phyloP scores from a whole-genome alignment of 108 stramenopile genomes.

The Ochromonas danica region DNA sequence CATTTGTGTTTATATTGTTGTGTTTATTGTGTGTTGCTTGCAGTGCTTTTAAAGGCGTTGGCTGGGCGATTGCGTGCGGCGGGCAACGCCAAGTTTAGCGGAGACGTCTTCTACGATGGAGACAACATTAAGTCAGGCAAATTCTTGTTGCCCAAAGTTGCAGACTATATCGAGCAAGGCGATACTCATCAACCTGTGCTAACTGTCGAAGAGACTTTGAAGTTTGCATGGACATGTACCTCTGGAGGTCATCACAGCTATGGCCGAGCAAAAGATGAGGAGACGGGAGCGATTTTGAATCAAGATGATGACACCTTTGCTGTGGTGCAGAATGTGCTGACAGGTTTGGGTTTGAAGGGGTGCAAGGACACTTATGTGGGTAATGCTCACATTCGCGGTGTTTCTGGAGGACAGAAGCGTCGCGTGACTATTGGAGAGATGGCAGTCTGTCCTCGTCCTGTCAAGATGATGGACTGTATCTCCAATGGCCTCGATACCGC shows the following conservation, averaged over 20 bases:
- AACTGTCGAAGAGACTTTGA: conserved; percentile 72
- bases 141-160: conserved; percentile 50
- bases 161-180: conserved; percentile 63
- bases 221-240: conserved; percentile 71
- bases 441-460: too few species aligned
- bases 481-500: too few species aligned
- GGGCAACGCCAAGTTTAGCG: conserved; percentile 28
- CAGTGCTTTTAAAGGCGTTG: conserved; percentile 47
- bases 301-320: too few species aligned
- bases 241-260: conserved; percentile 43
- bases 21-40: conserved; percentile 8
- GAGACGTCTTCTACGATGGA: conserved; percentile 47
- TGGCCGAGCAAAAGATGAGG: conserved; percentile 10
- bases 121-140: conserved; percentile 4
- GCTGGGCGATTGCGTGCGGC: conserved; percentile 39
- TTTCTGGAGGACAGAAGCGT: too few species aligned
- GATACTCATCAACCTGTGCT: conserved; percentile 69
- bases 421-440: too few species aligned
- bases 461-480: too few species aligned
- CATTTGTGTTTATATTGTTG: background rate
- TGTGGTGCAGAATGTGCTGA: background rate
- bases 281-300: background rate
- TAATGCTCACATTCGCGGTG: too few species aligned
- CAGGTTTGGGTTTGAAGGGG: conserved; percentile 53
- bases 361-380: conserved; percentile 57